Evolutionary conservation across 2,329 filamentous ascomycete species (phyloP), one percentile per base, ranked within the genome.

Genomic region (Colletotrichum horii): DNA sequence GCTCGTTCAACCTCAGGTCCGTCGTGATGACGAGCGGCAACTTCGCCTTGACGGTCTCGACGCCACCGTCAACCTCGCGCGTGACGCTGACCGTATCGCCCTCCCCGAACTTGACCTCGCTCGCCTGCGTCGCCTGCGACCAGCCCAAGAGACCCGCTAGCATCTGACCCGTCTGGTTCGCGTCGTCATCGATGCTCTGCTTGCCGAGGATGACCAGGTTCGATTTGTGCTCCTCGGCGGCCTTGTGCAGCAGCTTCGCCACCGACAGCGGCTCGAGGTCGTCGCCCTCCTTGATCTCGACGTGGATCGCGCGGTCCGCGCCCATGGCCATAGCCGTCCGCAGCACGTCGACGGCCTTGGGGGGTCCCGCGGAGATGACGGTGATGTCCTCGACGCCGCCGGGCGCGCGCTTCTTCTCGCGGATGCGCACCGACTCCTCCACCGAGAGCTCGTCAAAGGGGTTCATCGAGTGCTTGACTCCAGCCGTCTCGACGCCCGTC

Each of bases 291-390:
- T 92, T 91, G 36, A 93, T 88, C 82, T 98, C 95, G 56, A 98
- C 94, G 88, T 97, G 96, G 83, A 99, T 94, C 55, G 88, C 94
- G 26, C 96, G 94, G 90, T 99, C 97, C 19, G 96, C 97, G 79
- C 97, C 97, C 96, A 99, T 98, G 80, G 97, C 97, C 96, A 99
- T 97, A 74, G 97, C 97, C 19, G 96, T 99, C 74, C 97, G 95
- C 71, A 99, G 91, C 19, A 96, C 93, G 83, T 99, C 97, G 81
- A 92, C 91, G 36, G 95, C 91, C 89, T 98, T 99, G 75, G 96
- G 83, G 3, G 96, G 96, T 7, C 97, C 97, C 66, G 95, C 96
- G 70, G 93, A 94, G 85, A 98, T 92, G 80, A 95, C 94, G 83
- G 97, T 93, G 83, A 99, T 98, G 84, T 98, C 96, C 80, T 96